Conservation (phyloP, 768 basidiomycete species). For the Termitomyces sp. region DNA sequence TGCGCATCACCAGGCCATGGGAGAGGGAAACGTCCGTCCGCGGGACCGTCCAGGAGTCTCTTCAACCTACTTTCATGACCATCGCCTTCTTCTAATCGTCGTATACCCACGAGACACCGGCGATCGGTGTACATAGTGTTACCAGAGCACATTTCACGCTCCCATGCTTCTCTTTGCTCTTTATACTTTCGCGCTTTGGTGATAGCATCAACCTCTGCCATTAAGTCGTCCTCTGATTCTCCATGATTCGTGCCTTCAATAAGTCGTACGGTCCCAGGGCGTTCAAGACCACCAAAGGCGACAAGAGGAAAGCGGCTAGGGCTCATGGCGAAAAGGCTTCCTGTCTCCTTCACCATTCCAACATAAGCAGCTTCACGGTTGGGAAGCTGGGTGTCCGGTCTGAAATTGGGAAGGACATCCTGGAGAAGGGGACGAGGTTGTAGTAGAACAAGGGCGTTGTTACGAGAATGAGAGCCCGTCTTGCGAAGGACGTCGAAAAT, state of each 20-base stretch:
- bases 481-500: conserved; percentile 72
- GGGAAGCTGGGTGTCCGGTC: conserved; percentile 34
- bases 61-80: conserved; percentile 39
- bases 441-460: conserved; percentile 72
- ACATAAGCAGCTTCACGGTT: conserved; percentile 73
- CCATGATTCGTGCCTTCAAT: conserved; percentile 21
- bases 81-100: conserved; percentile 49
- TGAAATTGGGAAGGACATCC: conserved; percentile 66
- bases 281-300: conserved; percentile 48
- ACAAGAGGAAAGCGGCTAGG: conserved; percentile 80
- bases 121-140: conserved; percentile 30
- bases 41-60: conserved; percentile 60
- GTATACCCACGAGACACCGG: conserved; percentile 62
- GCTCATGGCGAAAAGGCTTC: conserved; percentile 83
- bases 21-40: conserved; percentile 18
- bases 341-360: conserved; percentile 68
- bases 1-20: conserved; percentile 10
- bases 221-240: conserved; percentile 27
- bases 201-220: conserved; percentile 39
- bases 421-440: conserved; percentile 80
- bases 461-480: conserved; percentile 16
- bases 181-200: conserved; percentile 38
- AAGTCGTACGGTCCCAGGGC: conserved; percentile 13
- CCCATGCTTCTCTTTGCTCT: conserved; percentile 14
- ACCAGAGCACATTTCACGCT: conserved; percentile 11